Evolutionary conservation across 805 yeast genomes (phyloP), one percentile per base, ranked within the genome.

Genomic region (Debaryomyces maramus): DNA sequence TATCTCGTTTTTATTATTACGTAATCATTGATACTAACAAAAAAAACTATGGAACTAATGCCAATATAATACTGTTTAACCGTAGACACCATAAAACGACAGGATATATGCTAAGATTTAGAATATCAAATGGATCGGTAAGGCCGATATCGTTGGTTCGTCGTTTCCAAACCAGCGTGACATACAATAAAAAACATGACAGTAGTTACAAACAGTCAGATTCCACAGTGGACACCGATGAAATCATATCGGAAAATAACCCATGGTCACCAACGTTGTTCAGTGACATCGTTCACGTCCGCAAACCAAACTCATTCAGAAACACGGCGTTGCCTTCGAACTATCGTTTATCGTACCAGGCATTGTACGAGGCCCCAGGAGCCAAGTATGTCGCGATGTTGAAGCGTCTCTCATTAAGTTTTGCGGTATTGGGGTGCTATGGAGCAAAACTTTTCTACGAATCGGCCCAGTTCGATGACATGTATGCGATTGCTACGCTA

Each of bases 291-390:
- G 74, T 58, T 15, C 47, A 67, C 52, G 54, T 77, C 11, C 61
- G 72, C 32, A 63, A 65, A 19, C 76, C 78, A 1, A 65, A 72
- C 3, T 48, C 67, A 0, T 41, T 71, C 10, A 59, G 66, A 21
- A 53, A 70, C 11, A 71, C 70, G 10, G 70, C 72, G n/a, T 55
- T 85, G 17, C 81, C 81, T 5, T 55, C 65, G 4, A 70, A 79
- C 18, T 74, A 56, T 42, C 61, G 88, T 38, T 61, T 81, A 5
- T 79, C 85, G 2, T 75, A 79, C 50, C 70, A 69, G 44, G 84
- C 90, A 3, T 50, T 85, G 18, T 85, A 85, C 51, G 76, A 70
- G 36, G 79, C 85, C 0, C 88, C 89, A 0, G 70, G 81, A 2
- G 68, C 78, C 6, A 73, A 76, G 34, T 80, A 81, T 41, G 79